Evolutionary conservation across 2,329 filamentous ascomycete species (phyloP), one percentile per base, ranked within the genome.

Genomic region (Aspergillus sp.): DNA sequence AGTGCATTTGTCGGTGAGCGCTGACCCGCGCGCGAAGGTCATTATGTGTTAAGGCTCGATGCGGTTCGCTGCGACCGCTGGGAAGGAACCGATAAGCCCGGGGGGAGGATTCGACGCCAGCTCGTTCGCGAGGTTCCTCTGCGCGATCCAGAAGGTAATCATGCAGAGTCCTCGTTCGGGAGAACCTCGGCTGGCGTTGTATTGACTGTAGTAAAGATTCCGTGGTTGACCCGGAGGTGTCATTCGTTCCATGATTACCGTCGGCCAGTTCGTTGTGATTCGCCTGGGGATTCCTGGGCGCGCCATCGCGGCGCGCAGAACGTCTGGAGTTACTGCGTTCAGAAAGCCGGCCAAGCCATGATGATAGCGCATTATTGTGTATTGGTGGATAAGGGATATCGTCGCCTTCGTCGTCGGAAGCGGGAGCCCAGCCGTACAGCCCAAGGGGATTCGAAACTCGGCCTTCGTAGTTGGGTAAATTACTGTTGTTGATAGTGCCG

Each of bases 381-480:
- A 72, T 60, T 32, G 66, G 65, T 26, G 71, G 71, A 44, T 71
- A 66, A 22, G 67, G 61, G 30, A 64, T 63, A 41, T 71, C 69
- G 15, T 65, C 65, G 12, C 69, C 68, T 11, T 75, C 71, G 15
- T 73, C 68, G 50, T 75, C 73, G 34, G 75, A 73, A 8, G 76
- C 76, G 9, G 83, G 83, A 34, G 83, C 82, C 84, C 84, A 86
- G 68, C 85, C 83, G 70, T 86, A 86, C 43, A 86, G 72, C 53
- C 75, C 80, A 64, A 84, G 82, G 59, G 78, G 71, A 63, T 78
- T 79, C 17, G 83, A 81, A 8, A 81, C 75, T 49, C 80, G 79
- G 61, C 82, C 78, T 57, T 83, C 80, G 64, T 86, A 86, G 43
- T 81, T 78, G 34, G 80, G 71, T 53, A 79, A 73, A 49, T 74